Percentiles rank a stretch among this genome's conserved stretches.
phyloP scores from a whole-genome alignment of 164 flowering plant genomes.

The Macadamia tetraphylla region DNA sequence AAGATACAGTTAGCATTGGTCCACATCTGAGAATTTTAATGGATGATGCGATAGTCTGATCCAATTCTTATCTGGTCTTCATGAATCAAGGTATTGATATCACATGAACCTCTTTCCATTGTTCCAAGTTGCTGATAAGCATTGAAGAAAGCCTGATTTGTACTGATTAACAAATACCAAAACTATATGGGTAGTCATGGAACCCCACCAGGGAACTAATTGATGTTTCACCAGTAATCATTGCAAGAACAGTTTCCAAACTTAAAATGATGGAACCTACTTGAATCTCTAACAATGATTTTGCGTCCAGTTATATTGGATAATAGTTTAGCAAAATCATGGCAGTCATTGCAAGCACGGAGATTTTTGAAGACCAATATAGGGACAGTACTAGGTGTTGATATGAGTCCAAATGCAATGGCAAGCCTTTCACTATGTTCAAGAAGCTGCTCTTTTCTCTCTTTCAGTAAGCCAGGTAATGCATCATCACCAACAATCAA shows the following conservation, averaged over 20 bases:
- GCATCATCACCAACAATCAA: constrained; percentile 20
- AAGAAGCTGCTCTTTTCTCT: constrained; percentile 29
- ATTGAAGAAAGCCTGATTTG: too few relatives aligned
- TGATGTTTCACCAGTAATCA: neutral
- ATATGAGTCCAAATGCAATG: constrained; percentile 32
- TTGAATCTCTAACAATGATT: constrained; percentile 1
- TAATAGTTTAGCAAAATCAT: neutral
- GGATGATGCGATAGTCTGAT: too few relatives aligned
- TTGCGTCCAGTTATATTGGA: neutral
- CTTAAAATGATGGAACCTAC: neutral
- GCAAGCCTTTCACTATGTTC: constrained; percentile 21
- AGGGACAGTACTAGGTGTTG: constrained; percentile 17
- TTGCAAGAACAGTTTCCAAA: neutral
- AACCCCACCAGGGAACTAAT: too few relatives aligned
- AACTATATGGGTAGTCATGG: too few relatives aligned
- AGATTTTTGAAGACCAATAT: constrained; percentile 23
- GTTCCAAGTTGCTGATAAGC: too few relatives aligned
- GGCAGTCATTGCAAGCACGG: neutral
- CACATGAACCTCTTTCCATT: too few relatives aligned
- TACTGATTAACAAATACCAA: too few relatives aligned
- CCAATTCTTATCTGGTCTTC: too few relatives aligned
- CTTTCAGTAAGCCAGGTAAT: constrained; percentile 9
- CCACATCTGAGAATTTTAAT: too few relatives aligned
- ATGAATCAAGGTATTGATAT: too few relatives aligned
- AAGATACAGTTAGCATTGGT: too few relatives aligned